Evolutionary conservation across 164 flowering plant species (phyloP).

Genomic region (Aristolochia fimbriata): DNA sequence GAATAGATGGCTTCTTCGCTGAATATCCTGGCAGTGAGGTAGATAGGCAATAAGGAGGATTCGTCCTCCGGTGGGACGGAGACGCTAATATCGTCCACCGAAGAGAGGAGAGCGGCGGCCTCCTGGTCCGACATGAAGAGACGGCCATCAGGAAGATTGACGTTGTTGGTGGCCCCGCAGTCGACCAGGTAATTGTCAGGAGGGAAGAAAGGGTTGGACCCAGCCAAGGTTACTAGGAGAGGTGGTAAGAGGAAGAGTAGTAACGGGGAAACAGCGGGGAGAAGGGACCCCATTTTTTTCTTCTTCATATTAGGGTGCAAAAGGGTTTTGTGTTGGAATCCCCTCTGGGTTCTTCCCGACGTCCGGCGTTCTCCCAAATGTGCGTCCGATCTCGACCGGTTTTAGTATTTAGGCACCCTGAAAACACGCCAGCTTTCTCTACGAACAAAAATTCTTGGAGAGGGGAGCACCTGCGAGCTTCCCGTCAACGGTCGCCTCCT

Average conservation of each 20-base stretch:
- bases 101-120: conserved; percentile 14
- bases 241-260: too few relatives aligned
- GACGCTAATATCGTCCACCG: conserved; percentile 24
- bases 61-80: conserved; percentile 13
- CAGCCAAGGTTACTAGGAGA: not conserved
- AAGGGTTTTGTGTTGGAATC: too few relatives aligned
- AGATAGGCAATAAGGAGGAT: conserved; percentile 12
- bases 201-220: conserved; percentile 22
- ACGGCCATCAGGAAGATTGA: conserved; percentile 35
- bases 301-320: not conserved
- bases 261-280: too few relatives aligned
- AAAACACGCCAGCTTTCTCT: too few relatives aligned
- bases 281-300: not conserved
- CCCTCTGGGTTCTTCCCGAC: too few relatives aligned
- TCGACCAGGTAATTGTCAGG: conserved; percentile 44
- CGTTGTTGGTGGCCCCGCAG: conserved; percentile 34
- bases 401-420: too few relatives aligned
- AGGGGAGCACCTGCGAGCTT: too few relatives aligned
- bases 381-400: too few relatives aligned
- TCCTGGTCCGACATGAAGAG: conserved; percentile 37
- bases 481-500: too few relatives aligned
- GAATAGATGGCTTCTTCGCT: conserved; percentile 35
- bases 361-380: too few relatives aligned
- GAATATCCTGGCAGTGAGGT: conserved; percentile 36
- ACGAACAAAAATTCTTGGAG: too few relatives aligned